These are phyloP conservation scores for Euphrasia arctica DNA, from an alignment of 305 asterid species.

Conservation along the genomic window DNA sequence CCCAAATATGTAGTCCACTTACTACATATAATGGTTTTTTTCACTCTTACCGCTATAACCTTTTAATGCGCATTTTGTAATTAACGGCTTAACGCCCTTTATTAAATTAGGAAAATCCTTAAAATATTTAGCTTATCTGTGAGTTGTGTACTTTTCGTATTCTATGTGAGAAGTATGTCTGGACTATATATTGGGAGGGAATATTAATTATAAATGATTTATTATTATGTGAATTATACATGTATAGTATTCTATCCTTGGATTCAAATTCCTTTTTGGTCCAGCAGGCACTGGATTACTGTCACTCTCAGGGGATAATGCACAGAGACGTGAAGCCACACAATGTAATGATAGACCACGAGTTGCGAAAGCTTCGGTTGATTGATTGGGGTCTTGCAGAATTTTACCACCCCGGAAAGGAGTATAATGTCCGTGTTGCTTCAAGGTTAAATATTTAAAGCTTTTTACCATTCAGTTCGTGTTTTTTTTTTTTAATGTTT, in stretches of 20 bases:
- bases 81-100: neutral
- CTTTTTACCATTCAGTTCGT: neutral
- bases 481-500: neutral
- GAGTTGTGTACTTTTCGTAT: neutral
- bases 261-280: conserved; percentile 17
- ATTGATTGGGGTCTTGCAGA: conserved; percentile 98
- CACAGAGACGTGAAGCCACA: conserved; percentile 97
- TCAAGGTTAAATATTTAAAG: conserved; percentile 52
- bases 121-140: neutral
- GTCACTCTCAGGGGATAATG: conserved; percentile 97
- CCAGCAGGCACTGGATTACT: conserved; percentile 81
- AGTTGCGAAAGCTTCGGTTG: conserved; percentile 80
- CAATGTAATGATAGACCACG: conserved; percentile 94
- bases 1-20: neutral
- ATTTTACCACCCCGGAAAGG: conserved; percentile 91
- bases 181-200: neutral
- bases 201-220: neutral
- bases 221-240: neutral
- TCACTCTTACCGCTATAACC: neutral
- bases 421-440: conserved; percentile 90
- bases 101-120: neutral
- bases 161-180: neutral
- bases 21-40: neutral
- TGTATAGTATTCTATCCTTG: neutral
- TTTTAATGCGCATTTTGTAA: neutral